These are phyloP conservation scores for Lippia alba DNA, from an alignment of 305 asterid genomes.

Conservation along the genomic window DNA sequence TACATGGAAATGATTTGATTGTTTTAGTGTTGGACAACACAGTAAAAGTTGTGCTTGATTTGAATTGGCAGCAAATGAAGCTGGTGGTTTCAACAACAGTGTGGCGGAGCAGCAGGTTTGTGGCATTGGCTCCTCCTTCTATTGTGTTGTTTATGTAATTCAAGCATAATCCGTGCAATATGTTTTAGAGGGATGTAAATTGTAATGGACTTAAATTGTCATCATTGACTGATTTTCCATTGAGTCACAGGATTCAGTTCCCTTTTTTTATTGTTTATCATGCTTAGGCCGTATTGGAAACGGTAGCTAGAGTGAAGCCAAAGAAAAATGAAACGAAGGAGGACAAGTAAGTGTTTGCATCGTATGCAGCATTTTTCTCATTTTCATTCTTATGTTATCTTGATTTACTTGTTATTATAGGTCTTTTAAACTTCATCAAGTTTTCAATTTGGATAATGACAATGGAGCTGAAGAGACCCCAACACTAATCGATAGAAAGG, in stretches of 20 bases:
- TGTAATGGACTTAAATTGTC: conserved; percentile 19
- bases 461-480: conserved; percentile 97
- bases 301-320: conserved; percentile 96
- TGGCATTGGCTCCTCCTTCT: conserved; percentile 31
- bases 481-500: conserved; percentile 94
- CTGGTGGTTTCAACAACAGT: conserved; percentile 95
- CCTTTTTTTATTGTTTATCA: conserved; percentile 31
- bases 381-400: conserved; percentile 27
- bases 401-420: conserved; percentile 44
- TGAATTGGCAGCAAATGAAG: conserved; percentile 81
- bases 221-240: conserved; percentile 10
- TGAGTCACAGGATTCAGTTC: conserved; percentile 5
- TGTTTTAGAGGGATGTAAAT: conserved; percentile 15
- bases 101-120: conserved; percentile 95
- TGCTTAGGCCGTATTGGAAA: conserved; percentile 92
- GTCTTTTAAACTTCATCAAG: conserved; percentile 82
- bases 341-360: conserved; percentile 65
- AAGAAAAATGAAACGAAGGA: conserved; percentile 97
- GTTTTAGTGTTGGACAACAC: conserved; percentile 19
- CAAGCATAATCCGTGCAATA: not conserved
- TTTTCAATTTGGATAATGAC: conserved; percentile 94
- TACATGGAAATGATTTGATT: conserved; percentile 14
- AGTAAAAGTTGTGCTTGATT: conserved; percentile 37
- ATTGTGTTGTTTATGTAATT: conserved; percentile 23
- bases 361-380: conserved; percentile 21